Evolutionary conservation across 805 yeast genomes (phyloP), one percentile per base, ranked within the genome.

Genomic region (Candida cerambycidarum): DNA sequence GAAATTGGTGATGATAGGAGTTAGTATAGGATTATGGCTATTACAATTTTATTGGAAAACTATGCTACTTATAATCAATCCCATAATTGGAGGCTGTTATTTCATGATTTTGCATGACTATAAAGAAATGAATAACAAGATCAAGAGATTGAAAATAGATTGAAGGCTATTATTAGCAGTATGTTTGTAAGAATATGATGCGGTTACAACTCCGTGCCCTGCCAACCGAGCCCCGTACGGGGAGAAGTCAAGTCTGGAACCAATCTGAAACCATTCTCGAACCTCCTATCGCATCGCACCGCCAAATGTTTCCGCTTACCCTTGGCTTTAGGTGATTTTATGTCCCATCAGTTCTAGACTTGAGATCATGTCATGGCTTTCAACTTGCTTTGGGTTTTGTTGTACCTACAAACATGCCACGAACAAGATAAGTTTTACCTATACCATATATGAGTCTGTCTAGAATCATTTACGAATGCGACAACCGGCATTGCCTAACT

Each of bases 41-140:
- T 23, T 23, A 23, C 38, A 34, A 15, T 19, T 21, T 15, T 34
- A 34, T 15, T 34, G 38, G 38, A 34, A 16, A 21, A 34, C 38
- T 13, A 15, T 21, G 10, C 11, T 34, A 9, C n/a, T 34, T n/a
- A 15, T 21, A n/a, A 34, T 34, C 29, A 34, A 34, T 24, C 38
- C 38, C 7, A 34, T 34, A 4, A 23, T 34, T 9, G 38, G 38
- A 11, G 38, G 27, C 27, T 34, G 29, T 13, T 34, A 34, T 23
- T 34, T 34, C 13, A 34, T 34, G 29, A 13, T 34, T 14, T 8
- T 34, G 14, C 29, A 34, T 14, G 38, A 34, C 16, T 21, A 24
- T 11, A n/a, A 34, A 13, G 38, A 34, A 23, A 14, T 34, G 21
- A 34, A 34, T 34, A 34, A 11, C 12, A 34, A 34, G 29, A 34